Evolutionary conservation across 768 basidiomycete genomes (phyloP), one percentile per base, ranked within the genome.

Genomic region (Tricholoma flavovirens): DNA sequence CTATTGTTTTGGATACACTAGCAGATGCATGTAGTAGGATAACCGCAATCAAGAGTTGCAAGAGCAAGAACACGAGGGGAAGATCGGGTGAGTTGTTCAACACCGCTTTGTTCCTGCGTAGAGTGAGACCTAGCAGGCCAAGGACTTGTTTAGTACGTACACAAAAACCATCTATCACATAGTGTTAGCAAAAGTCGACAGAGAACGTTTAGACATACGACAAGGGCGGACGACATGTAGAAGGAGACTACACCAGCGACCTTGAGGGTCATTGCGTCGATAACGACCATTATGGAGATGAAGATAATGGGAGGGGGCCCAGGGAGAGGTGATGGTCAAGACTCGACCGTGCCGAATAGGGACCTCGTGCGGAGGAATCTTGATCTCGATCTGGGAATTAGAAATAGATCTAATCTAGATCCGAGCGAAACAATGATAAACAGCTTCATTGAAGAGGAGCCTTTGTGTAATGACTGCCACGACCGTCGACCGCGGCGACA

Each of bases 201-300:
- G 36, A 43, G 60, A 12, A 30, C 17, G 7, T 1, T 29, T 17
- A 15, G 29, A 77, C 87, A 68, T 64, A 89, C 87, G 38, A 89
- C 80, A 8, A 91, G 73, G 3, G 88, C 88, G 2, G 88, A 79
- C 19, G 70, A 68, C 88, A 91, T 90, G 74, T 90, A 91, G 71
- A 91, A 91, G 6, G 76, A 60, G 59, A 90, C 87, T 22, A 91
- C 88, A n/a, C 69, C 80, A 14, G 84, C 83, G 46, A 90, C 83
- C 67, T 84, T 75, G 55, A 79, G 58, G 33, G 69, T 71, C 53
- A 74, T 72, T 10, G 71, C 61, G 59, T 57, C 61, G 53, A 65
- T 49, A 57, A 64, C 45, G 53, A 64, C 56, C 74, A 76, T 75
- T 49, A 42, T 63, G 49, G 0, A 5, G 48, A 55, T 40, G 45